Percentiles rank a stretch among this genome's conserved stretches.
Evolutionary conservation across 139 green algal species (phyloP).

Genomic region (Ettlia oleoabundans): DNA sequence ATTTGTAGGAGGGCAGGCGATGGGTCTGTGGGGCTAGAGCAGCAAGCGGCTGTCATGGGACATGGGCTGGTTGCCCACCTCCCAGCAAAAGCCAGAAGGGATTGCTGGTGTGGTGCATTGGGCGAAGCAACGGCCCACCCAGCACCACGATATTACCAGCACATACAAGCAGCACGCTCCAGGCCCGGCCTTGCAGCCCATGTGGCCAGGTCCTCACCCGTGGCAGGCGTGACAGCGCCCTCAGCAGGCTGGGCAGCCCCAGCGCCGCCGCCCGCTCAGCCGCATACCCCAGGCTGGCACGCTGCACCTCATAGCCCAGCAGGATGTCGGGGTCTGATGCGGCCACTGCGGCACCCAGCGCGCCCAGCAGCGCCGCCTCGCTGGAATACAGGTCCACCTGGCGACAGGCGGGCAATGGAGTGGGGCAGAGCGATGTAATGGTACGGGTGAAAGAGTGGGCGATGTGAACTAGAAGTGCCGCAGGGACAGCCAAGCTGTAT

Average conservation of each 20-base stretch:
- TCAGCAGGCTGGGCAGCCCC: constrained; percentile 62
- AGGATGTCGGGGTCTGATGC: constrained; percentile 93
- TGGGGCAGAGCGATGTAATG: background rate
- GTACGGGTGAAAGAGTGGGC: background rate
- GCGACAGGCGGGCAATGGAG: background rate
- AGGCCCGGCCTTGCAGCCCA: no score
- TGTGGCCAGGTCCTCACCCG: no score
- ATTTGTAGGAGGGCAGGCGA: no score
- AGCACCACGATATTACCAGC: no score
- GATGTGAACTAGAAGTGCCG: background rate
- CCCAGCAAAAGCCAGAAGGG: no score
- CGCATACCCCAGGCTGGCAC: constrained; percentile 87
- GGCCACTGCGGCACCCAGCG: constrained; percentile 63
- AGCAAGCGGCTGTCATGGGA: background rate
- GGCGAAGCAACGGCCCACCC: no score
- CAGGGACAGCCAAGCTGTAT: background rate
- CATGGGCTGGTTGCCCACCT: background rate
- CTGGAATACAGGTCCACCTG: constrained; percentile 59
- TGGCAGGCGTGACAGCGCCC: constrained; percentile 66
- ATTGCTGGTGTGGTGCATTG: no score
- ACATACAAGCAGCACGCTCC: no score
- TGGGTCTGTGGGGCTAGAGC: no score
- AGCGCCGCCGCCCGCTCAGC: constrained; percentile 70
- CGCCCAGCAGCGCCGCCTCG: constrained; percentile 76
- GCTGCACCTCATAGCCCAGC: constrained; percentile 91